Percentiles rank a stretch among this genome's conserved stretches.
Evolutionary conservation across 2,329 filamentous ascomycete genomes (phyloP).

Genomic region (Fusarium sp.): DNA sequence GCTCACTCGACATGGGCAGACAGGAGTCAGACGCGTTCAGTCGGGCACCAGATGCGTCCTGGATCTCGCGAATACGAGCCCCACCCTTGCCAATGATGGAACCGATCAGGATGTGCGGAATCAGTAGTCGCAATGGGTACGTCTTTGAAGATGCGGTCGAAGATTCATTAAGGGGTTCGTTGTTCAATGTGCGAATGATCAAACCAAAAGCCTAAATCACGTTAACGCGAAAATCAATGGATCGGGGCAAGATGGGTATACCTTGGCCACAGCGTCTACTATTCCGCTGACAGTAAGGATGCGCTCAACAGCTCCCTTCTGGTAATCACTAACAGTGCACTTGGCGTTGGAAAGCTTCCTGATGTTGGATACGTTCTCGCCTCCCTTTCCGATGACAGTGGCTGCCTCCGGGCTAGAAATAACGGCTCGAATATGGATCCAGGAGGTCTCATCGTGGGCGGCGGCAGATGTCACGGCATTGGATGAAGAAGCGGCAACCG

Average conservation of each 20-base stretch:
- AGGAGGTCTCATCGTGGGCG: constrained; percentile 88
- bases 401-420: constrained; percentile 98
- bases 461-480: constrained; percentile 61
- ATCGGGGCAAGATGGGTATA: constrained; percentile 56
- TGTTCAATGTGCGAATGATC: constrained; percentile 98
- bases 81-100: constrained; percentile 99
- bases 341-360: constrained; percentile 95
- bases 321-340: constrained; percentile 98
- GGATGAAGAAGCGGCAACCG: constrained; percentile 54
- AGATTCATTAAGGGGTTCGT: constrained; percentile 87
- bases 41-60: constrained; percentile 95
- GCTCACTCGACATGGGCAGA: constrained; percentile 93
- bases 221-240: constrained; percentile 45
- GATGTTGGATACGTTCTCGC: constrained; percentile 98
- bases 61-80: constrained; percentile 95
- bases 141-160: constrained; percentile 97
- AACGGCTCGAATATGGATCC: constrained; percentile 97
- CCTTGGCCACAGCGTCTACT: constrained; percentile 97
- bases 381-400: constrained; percentile 97
- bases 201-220: constrained; percentile 85
- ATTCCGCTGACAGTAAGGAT: constrained; percentile 97
- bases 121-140: constrained; percentile 92
- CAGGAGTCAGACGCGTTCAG: constrained; percentile 97
- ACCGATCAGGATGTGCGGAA: constrained; percentile 96
- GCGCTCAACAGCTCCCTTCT: constrained; percentile 95